Percentiles rank a stretch among this genome's conserved stretches.
Evolutionary conservation across 768 basidiomycete genomes (phyloP).

Genomic region (Cyclocybe aegerita): DNA sequence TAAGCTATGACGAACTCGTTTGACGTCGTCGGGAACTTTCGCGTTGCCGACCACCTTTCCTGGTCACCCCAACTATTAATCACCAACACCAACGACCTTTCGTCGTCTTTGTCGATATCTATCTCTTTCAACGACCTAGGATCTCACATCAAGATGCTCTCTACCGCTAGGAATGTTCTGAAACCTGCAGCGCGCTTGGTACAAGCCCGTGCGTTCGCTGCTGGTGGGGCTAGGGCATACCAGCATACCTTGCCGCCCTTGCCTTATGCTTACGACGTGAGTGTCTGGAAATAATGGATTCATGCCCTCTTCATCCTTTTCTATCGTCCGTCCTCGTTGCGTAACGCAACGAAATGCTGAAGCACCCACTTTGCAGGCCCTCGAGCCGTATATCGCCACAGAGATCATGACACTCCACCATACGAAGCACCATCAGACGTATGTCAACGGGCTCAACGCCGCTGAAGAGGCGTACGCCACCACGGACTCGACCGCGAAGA

Average conservation of each 20-base stretch:
- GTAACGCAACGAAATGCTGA: too few species aligned
- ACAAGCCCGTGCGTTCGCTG: slow-evolving; percentile 44
- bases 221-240: slow-evolving; percentile 27
- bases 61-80: too few species aligned
- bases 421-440: slow-evolving; percentile 87
- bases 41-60: too few species aligned
- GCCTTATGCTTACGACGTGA: slow-evolving; percentile 32
- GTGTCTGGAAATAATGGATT: background rate
- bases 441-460: slow-evolving; percentile 92
- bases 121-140: background rate
- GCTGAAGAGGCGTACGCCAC: slow-evolving; percentile 84
- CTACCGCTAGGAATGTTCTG: slow-evolving; percentile 12
- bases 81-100: too few species aligned
- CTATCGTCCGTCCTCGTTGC: too few species aligned
- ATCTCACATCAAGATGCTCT: slow-evolving; percentile 9
- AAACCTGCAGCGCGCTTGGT: slow-evolving; percentile 12
- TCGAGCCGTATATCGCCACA: slow-evolving; percentile 89
- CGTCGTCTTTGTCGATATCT: too few species aligned
- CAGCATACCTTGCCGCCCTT: slow-evolving; percentile 24
- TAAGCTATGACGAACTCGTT: too few species aligned
- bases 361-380: slow-evolving; percentile 46
- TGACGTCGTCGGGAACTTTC: too few species aligned
- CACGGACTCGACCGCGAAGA: slow-evolving; percentile 62
- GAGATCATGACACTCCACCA: slow-evolving; percentile 96
- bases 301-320: too few species aligned